Base-by-base conservation (phyloP, 2,329 filamentous ascomycete species). In the Lojkania enalia region DNA sequence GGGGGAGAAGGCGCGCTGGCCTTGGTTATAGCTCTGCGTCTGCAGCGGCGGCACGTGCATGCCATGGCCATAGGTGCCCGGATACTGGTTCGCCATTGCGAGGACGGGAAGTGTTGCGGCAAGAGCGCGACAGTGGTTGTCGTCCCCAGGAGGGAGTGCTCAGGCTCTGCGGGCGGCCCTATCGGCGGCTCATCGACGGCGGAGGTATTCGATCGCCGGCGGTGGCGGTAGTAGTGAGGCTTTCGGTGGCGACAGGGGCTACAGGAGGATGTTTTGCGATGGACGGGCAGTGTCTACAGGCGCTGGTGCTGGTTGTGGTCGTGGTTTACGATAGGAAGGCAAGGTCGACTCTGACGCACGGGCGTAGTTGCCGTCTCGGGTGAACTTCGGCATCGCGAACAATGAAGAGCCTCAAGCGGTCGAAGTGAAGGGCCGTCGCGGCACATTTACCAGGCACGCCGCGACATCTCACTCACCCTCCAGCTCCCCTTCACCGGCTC, bases 1-100 rank as follows among this genome's bases (percentile, higher is more conserved):
- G 39, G 67, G 67, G n/a, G 67, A 69, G 55, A 57, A 67, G 39
- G 63, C 40, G 51, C 64, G 61, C 33, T 42, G 40, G 35, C 19
- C 35, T 46, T 51, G 83, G 31, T 78, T 76, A 51, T 66, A 60
- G 19, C 69, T 37, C 31, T 41, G 38, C 19, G 42, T 45, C 27
- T 45, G 36, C 19, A 45, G 21, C 15, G 42, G 42, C 35, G 42
- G 35, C 27, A 39, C 31, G 41, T 21, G 9, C 9, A 11, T 11
- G 30, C 30, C 30, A 9, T 36, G 15, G 33, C 33, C 33, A 15
- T 36, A 36, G 15, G 5, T 15, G 15, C 33, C 19, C 9, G 9
- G 7, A 19, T 36, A 36, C 16, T 36, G 15, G 33, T 63, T 52
- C 41, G 64, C 60, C 65, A 68, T 68, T 57, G 42, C 54, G 60